These are phyloP conservation scores for Neurospora hispaniola DNA, from an alignment of 495 filamentous ascomycete genomes.

Conservation along the genomic window DNA sequence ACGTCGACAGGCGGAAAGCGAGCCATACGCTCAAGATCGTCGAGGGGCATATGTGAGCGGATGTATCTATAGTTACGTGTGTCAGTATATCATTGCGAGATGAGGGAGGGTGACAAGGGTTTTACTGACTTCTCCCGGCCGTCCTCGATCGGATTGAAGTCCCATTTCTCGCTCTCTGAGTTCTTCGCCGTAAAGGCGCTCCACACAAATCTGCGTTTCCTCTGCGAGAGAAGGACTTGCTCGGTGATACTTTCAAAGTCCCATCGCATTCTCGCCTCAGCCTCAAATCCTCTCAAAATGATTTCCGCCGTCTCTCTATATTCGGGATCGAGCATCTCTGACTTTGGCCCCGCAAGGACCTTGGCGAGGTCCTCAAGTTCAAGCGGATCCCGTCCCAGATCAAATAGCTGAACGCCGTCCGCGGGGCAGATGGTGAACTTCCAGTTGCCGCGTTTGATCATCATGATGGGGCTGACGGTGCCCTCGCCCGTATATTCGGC, in stretches of 20 bases:
- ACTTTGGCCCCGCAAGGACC: conserved; percentile 18
- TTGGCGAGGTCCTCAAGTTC: conserved; percentile 61
- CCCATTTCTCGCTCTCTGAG: conserved; percentile 40
- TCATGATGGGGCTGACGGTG: conserved; percentile 75
- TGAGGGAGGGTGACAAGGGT: not conserved
- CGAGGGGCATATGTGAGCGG: conserved; percentile 54
- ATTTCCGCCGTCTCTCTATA: conserved; percentile 27
- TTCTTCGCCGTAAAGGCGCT: conserved; percentile 46
- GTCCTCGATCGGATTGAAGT: conserved; percentile 64
- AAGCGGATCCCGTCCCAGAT: conserved; percentile 59
- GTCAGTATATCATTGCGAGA: not conserved
- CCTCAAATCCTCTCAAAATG: conserved; percentile 49
- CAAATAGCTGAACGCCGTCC: conserved; percentile 70
- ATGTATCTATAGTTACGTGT: conserved; percentile 41
- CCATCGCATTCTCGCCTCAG: conserved; percentile 59
- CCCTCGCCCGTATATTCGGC: conserved; percentile 88
- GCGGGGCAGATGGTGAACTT: conserved; percentile 75
- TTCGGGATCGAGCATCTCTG: not conserved
- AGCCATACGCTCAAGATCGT: conserved; percentile 56
- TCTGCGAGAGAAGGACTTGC: conserved; percentile 60
- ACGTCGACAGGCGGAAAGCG: conserved; percentile 54
- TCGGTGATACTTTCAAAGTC: conserved; percentile 59
- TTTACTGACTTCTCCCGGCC: conserved; percentile 55
- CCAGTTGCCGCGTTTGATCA: conserved; percentile 75
- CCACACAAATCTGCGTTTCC: conserved; percentile 62